These are phyloP conservation scores for Polychaeton citri DNA, from an alignment of 2,329 filamentous ascomycete species.

Conservation along the genomic window DNA sequence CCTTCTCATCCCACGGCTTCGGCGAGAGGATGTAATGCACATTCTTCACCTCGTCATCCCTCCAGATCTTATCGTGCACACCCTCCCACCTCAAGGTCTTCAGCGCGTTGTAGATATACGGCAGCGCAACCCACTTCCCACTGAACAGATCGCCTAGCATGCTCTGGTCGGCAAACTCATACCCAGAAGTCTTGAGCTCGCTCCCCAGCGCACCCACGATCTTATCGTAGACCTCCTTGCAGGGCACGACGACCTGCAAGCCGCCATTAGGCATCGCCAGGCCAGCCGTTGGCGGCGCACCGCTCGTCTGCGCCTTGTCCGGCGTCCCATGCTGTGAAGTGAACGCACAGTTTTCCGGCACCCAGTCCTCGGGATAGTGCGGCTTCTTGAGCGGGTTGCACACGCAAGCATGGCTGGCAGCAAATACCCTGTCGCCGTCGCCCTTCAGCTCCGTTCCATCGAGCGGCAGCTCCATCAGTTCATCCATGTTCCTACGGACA, in stretches of 20 bases:
- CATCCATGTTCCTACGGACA: conserved; percentile 73
- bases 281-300: conserved; percentile 37
- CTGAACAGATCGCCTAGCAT: conserved; percentile 44
- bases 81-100: conserved; percentile 45
- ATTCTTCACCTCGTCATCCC: conserved; percentile 47
- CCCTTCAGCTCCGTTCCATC: conserved; percentile 43
- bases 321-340: conserved; percentile 42
- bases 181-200: conserved; percentile 29
- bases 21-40: conserved; percentile 49
- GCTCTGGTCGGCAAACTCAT: conserved; percentile 49
- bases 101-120: conserved; percentile 49
- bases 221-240: conserved; percentile 36
- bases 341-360: conserved; percentile 48
- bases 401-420: conserved; percentile 70
- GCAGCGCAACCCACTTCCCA: conserved; percentile 44
- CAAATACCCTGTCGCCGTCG: conserved; percentile 56
- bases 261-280: conserved; percentile 48
- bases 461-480: conserved; percentile 71
- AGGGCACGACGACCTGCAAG: conserved; percentile 48
- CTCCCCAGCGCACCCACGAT: conserved; percentile 36
- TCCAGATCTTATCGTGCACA: conserved; percentile 47
- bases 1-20: conserved; percentile 49
- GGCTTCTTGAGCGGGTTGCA: conserved; percentile 69
- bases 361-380: conserved; percentile 67
- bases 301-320: conserved; percentile 37